phyloP scores from a whole-genome alignment of 257 asterid species.

The Ehretia macrophylla region DNA sequence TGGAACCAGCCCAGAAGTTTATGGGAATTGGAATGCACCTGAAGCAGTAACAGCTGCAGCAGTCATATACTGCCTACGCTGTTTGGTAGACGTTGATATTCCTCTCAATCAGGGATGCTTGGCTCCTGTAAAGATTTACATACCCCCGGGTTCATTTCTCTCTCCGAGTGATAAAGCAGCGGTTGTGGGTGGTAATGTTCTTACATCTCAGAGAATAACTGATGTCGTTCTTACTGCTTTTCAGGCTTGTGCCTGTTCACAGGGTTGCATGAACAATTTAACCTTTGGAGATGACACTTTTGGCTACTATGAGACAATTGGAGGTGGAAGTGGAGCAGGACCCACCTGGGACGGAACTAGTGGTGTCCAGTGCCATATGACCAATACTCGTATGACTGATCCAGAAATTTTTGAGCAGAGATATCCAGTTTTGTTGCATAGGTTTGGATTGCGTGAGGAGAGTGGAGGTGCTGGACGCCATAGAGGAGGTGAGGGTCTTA shows the following conservation, averaged over 20 bases:
- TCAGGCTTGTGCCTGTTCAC: constrained; percentile 92
- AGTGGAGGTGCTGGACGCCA: constrained; percentile 81
- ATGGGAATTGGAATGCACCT: constrained; percentile 99
- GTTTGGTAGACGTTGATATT: constrained; percentile 80
- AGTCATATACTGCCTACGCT: constrained; percentile 84
- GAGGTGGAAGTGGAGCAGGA: constrained; percentile 96
- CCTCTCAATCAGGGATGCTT: constrained; percentile 97
- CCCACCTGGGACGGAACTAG: constrained; percentile 89
- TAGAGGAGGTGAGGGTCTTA: constrained; percentile 87
- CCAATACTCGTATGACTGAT: constrained; percentile 96
- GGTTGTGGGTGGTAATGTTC: constrained; percentile 93
- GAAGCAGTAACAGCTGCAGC: constrained; percentile 98
- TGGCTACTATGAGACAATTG: constrained; percentile 92
- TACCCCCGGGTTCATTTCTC: constrained; percentile 81
- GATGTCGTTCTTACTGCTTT: constrained; percentile 93
- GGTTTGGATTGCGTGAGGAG: constrained; percentile 66
- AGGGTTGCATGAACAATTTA: constrained; percentile 94
- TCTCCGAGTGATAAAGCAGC: constrained; percentile 94
- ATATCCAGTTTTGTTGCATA: constrained; percentile 76
- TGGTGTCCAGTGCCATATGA: constrained; percentile 99
- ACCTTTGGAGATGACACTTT: constrained; percentile 86
- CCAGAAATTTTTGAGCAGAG: constrained; percentile 97
- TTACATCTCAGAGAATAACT: constrained; percentile 86
- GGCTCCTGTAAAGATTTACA: constrained; percentile 75
- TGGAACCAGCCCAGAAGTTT: constrained; percentile 93